A percentile compares a stretch with the other conserved stretches of the same genome.
phyloP scores from a whole-genome alignment of 2,329 filamentous ascomycete genomes.

The Cordyceps farinosa region DNA sequence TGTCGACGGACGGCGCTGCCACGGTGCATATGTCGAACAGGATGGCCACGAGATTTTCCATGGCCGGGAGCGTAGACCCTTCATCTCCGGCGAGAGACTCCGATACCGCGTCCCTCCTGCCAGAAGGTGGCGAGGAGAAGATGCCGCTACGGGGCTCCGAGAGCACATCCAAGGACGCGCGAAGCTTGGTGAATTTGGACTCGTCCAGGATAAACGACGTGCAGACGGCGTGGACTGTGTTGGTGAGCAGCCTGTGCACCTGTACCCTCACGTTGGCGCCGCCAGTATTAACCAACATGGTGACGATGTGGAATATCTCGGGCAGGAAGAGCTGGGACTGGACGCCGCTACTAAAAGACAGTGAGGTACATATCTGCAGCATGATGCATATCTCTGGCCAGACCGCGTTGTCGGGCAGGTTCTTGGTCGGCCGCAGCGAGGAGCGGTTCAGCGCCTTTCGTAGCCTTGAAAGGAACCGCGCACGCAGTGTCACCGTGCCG shows the following conservation, averaged over 20 bases:
- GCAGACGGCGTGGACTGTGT: slow-evolving; percentile 65
- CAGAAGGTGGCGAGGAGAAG: slow-evolving; percentile 46
- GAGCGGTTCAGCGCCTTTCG: slow-evolving; percentile 65
- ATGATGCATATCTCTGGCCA: slow-evolving; percentile 68
- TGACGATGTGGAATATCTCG: slow-evolving; percentile 67
- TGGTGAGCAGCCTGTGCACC: slow-evolving; percentile 62
- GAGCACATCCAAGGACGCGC: slow-evolving; percentile 54
- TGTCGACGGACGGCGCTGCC: slow-evolving; percentile 60
- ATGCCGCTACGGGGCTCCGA: slow-evolving; percentile 58
- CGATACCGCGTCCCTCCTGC: slow-evolving; percentile 51
- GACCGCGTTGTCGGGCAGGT: slow-evolving; percentile 62
- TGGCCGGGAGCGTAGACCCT: slow-evolving; percentile 49
- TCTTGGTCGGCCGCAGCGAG: slow-evolving; percentile 62
- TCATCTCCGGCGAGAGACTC: slow-evolving; percentile 53
- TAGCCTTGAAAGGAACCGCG: slow-evolving; percentile 61
- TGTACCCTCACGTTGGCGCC: slow-evolving; percentile 52
- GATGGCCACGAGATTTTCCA: slow-evolving; percentile 58
- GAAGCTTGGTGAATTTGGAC: slow-evolving; percentile 51
- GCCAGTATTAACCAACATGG: slow-evolving; percentile 66
- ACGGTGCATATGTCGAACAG: slow-evolving; percentile 62
- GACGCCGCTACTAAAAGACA: slow-evolving; percentile 65
- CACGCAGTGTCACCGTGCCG: slow-evolving; percentile 61
- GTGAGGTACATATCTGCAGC: slow-evolving; percentile 61
- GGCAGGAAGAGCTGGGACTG: slow-evolving; percentile 66
- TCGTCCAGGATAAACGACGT: slow-evolving; percentile 64